Percentiles rank a stretch among this genome's conserved stretches.
Evolutionary conservation across 768 basidiomycete genomes (phyloP).

Genomic region (Kwoniella shandongensis): DNA sequence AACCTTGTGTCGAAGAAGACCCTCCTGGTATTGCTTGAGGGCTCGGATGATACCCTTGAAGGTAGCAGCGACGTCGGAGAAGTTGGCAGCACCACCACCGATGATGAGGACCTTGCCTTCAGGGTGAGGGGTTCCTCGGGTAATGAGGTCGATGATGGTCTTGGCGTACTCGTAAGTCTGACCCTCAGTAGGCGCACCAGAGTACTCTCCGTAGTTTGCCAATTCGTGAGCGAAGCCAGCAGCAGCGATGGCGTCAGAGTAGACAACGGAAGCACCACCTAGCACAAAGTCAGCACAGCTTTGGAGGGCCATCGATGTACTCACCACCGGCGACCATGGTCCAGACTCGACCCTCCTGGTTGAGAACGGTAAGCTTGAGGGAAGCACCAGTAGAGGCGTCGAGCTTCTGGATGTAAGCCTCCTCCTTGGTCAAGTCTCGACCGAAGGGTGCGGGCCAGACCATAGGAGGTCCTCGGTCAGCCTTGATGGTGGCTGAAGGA

Average conservation of each 20-base stretch:
- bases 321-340: constrained; percentile 97
- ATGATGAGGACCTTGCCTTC: constrained; percentile 99
- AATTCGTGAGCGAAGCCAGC: constrained; percentile 96
- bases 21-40: constrained; percentile 85
- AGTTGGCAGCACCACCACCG: constrained; percentile 98
- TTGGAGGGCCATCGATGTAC: constrained; percentile 63
- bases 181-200: constrained; percentile 93
- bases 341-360: constrained; percentile 93
- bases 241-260: constrained; percentile 74
- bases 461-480: constrained; percentile 97
- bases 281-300: constrained; percentile 48
- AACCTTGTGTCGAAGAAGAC: constrained; percentile 78
- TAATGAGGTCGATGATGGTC: constrained; percentile 95
- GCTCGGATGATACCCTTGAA: constrained; percentile 99
- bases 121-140: constrained; percentile 72
- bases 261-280: constrained; percentile 52
- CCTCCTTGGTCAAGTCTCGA: constrained; percentile 95
- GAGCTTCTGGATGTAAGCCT: constrained; percentile 98
- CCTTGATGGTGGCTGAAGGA: constrained; percentile 61
- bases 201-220: constrained; percentile 99
- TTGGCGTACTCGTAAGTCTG: constrained; percentile 99
- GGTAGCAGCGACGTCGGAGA: constrained; percentile 97
- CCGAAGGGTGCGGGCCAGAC: constrained; percentile 82
- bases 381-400: constrained; percentile 97
- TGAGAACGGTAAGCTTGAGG: constrained; percentile 94